Conservation (phyloP, 305 asterid species). For the Fraxinus albicans region DNA sequence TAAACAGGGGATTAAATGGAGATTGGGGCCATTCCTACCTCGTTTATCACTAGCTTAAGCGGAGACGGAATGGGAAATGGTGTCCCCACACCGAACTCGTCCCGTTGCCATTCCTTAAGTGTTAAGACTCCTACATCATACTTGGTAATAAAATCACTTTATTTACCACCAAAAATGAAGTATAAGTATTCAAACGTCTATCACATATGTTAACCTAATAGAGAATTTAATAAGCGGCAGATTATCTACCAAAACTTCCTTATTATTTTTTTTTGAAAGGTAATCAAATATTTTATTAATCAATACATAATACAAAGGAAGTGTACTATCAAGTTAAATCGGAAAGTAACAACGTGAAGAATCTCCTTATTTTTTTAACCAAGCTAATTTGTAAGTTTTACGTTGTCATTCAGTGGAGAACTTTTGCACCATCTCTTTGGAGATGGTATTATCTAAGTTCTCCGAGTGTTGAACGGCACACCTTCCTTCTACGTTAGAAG, state of each 20-base stretch:
- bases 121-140: background rate
- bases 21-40: background rate
- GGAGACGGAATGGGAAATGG: background rate
- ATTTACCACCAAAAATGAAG: background rate
- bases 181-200: background rate
- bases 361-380: background rate
- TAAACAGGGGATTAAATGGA: background rate
- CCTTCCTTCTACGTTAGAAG: background rate
- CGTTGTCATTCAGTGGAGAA: background rate
- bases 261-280: too few relatives aligned
- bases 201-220: background rate
- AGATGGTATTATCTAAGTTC: background rate
- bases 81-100: background rate
- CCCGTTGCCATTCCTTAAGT: background rate
- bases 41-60: background rate
- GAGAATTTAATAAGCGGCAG: background rate
- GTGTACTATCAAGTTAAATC: too few relatives aligned
- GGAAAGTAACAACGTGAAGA: too few relatives aligned
- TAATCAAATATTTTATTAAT: too few relatives aligned
- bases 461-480: background rate
- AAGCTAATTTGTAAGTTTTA: background rate
- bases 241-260: background rate
- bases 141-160: background rate
- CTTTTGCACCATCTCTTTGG: background rate
- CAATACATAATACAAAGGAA: too few relatives aligned